phyloP scores from a whole-genome alignment of 2,329 filamentous ascomycete species.

The Gaeumannomyces tritici region DNA sequence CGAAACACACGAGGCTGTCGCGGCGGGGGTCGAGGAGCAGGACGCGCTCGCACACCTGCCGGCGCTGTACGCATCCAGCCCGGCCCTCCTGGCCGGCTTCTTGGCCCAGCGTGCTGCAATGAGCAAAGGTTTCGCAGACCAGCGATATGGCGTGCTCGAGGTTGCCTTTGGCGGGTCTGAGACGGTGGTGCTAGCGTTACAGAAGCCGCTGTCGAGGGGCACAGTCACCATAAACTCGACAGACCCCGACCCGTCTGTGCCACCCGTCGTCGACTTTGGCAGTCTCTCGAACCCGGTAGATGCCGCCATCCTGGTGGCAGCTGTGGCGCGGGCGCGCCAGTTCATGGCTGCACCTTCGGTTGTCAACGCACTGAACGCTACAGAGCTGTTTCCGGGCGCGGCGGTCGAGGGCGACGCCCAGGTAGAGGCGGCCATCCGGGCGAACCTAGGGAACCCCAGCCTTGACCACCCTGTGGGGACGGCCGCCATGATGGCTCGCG shows the following conservation, averaged over 20 bases:
- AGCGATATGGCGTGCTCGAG: conserved; percentile 5
- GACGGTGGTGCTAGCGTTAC: neutral
- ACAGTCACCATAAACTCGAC: conserved; percentile 5
- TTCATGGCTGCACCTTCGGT: conserved; percentile 4
- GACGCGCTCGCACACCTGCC: conserved; percentile 6
- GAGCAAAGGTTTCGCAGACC: neutral
- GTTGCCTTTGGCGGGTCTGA: conserved; percentile 4
- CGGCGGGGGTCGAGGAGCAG: neutral
- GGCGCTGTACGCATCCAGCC: neutral
- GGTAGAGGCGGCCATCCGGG: conserved; percentile 12
- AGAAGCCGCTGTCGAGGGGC: conserved; percentile 5
- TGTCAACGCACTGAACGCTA: neutral
- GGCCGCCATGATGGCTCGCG: conserved; percentile 10
- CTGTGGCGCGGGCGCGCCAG: conserved; percentile 1
- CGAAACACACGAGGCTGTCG: neutral
- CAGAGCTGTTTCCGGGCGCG: conserved; percentile 5
- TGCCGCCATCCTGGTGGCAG: conserved; percentile 2
- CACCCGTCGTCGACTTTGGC: conserved; percentile 5
- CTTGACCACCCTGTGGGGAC: conserved; percentile 3
- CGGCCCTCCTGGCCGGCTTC: conserved; percentile 3
- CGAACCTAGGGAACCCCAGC: neutral
- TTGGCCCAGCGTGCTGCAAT: conserved; percentile 2
- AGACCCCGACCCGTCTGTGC: neutral
- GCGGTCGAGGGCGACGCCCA: conserved; percentile 23
- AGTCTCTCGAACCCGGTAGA: conserved; percentile 6